A percentile compares a stretch with the other conserved stretches of the same genome.
Conservation (phyloP, 345 rosid species). For the Carallia brachiata region DNA sequence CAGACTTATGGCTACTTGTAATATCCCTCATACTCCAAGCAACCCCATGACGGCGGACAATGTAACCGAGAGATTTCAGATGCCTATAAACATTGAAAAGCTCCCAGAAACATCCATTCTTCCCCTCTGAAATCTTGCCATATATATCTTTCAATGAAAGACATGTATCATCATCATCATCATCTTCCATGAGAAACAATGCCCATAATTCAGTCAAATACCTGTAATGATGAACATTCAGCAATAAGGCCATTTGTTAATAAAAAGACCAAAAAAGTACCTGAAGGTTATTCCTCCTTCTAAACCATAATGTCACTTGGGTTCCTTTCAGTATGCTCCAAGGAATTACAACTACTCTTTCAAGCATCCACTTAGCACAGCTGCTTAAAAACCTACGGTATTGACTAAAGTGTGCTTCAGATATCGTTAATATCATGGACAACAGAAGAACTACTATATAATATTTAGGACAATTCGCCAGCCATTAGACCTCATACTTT, state of each 20-base stretch:
- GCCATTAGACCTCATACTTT: no score
- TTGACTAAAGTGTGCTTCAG: no score
- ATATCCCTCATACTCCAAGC: constrained; percentile 62
- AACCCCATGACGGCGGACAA: constrained; percentile 60
- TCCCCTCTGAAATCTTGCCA: constrained; percentile 46
- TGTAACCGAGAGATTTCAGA: constrained; percentile 73
- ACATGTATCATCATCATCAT: constrained; percentile 32
- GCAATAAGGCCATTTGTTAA: not conserved
- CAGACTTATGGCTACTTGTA: constrained; percentile 4
- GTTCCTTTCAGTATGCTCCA: no score
- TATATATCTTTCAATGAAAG: constrained; percentile 53
- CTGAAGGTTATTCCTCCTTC: no score
- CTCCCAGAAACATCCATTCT: constrained; percentile 60
- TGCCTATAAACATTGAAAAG: constrained; percentile 62
- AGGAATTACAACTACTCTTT: no score
- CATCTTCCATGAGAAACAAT: constrained; percentile 46
- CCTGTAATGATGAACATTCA: constrained; percentile 32
- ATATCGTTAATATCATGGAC: no score
- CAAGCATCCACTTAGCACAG: no score
- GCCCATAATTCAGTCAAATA: constrained; percentile 82
- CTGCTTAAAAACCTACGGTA: no score
- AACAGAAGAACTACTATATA: no score
- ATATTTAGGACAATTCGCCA: no score
- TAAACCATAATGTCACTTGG: no score
- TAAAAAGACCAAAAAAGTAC: not conserved